These are phyloP conservation scores for Theobroma cacao DNA, from an alignment of 345 rosid genomes.

Conservation along the genomic window DNA sequence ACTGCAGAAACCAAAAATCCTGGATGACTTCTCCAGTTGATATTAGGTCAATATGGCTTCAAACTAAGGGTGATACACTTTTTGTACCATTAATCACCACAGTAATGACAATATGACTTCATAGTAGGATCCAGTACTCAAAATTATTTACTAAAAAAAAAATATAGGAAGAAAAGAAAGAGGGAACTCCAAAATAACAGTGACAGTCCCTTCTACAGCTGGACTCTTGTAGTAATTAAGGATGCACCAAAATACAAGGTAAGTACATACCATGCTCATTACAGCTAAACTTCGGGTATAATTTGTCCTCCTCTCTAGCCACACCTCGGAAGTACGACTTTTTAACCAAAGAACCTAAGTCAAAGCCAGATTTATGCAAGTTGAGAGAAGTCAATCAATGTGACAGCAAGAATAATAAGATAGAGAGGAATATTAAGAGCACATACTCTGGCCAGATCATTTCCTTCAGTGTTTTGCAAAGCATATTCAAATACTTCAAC, in stretches of 20 bases:
- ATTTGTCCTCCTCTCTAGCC: slow-evolving; percentile 99
- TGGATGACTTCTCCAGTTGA: background rate
- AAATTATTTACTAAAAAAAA: background rate
- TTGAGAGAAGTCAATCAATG: slow-evolving; percentile 10
- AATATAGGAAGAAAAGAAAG: background rate
- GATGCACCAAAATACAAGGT: background rate
- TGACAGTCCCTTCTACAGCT: background rate
- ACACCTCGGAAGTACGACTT: slow-evolving; percentile 95
- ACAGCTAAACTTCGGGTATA: slow-evolving; percentile 98
- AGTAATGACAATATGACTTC: background rate
- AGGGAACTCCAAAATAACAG: background rate
- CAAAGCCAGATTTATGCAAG: slow-evolving; percentile 14
- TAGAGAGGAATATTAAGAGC: slow-evolving; percentile 8
- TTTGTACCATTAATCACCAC: background rate
- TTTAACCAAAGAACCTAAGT: slow-evolving; percentile 95
- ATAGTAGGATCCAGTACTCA: background rate
- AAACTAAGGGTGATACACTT: background rate
- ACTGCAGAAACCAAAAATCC: background rate
- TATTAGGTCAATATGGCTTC: background rate
- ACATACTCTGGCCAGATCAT: slow-evolving; percentile 88
- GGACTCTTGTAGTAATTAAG: background rate
- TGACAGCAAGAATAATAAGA: slow-evolving; percentile 8
- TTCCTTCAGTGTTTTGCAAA: slow-evolving; percentile 86
- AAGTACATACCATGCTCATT: slow-evolving; percentile 94
- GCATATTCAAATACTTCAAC: slow-evolving; percentile 94